Evolutionary conservation across 768 basidiomycete genomes (phyloP), one percentile per base, ranked within the genome.

Genomic region (Amanita pallidorosea): DNA sequence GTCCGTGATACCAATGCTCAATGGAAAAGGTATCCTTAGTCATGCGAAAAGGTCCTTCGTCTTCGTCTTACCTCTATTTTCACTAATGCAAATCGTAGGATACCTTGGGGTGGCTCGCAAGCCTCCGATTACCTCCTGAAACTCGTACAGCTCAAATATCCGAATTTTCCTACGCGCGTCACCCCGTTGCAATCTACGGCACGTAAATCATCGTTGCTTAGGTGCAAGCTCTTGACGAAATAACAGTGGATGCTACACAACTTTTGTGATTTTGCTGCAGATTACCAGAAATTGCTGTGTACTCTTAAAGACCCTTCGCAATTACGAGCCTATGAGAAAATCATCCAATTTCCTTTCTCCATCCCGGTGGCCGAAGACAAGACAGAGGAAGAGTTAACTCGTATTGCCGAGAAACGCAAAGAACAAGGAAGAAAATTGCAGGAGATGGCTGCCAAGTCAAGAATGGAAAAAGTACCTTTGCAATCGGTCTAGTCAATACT

Each of bases 111-210:
- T 23, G 80, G 86, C 22, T 78, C 81, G 2, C 94, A 97, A 59
- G 81, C 91, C 1, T 81, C 89, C 0, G 96, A 99, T 50, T 88
- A 96, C 60, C 75, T 97, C 46, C 79, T 94, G 54, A 96, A 93
- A 61, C 81, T 95, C 18, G 82, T 94, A 37, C 94, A 97, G 61
- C 77, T 98, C 33, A 99, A 98, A 65, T 96, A 98, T 62, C 87
- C 95, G 23, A 85, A 75, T 42, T 98, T 98, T 63, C 88, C 91
- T 5, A 87, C 85, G 1, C 82, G 90, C 38, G 79, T 97, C 9
- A 87, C 87, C 0, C 61, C 77, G 13, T 61, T 71, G 0, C 95
- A 97, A 58, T 80, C 91, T 4, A 85, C 77, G 12, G 92, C 11
- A 29, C 27, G 43, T 94, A 63, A 53, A 74, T 67, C 3, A 54